Evolutionary conservation across 805 yeast genomes (phyloP), one percentile per base, ranked within the genome.

Genomic region (Teunomyces aglyptinius): DNA sequence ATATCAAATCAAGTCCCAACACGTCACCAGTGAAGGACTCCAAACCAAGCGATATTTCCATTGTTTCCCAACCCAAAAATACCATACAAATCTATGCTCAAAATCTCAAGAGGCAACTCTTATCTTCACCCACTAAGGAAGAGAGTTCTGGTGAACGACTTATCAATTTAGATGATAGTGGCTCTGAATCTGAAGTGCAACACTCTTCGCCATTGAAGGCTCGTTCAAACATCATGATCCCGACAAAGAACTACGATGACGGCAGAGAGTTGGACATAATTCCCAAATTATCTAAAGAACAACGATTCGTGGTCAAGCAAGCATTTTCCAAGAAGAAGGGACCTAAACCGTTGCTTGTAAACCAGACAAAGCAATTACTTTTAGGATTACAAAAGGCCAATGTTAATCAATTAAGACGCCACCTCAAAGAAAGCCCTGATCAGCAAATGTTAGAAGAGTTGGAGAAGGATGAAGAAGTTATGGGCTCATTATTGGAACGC

Each of bases 401-500:
- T 40, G 68, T 71, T 35, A 60, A 68, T 39, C 85, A 81, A 50
- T 63, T 72, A 33, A 61, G 57, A 40, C 58, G 56, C 3, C 48
- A 57, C 39, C 58, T 55, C 29, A 41, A 49, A 19, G 47, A 45
- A 27, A 54, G 60, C 39, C 65, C 66, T 6, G 61, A 66, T 38
- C 49, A 57, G n/a, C 65, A 62, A 24, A 52, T 60, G 16, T 47
- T 63, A 10, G 65, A 67, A 39, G 75, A 70, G 44, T 61, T 70
- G 33, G 75, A 71, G 42, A 63, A 65, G 50, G 76, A 72, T 42
- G 77, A 72, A 36, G 76, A 70, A 40, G 64, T 65, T 20, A 70
- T 72, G 76, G 75, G 71, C 5, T 60, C 67, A 8, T 60, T 73
- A 35, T 65, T 81, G 52, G 79, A 78, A 51, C 68, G 77, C 47